phyloP scores from a whole-genome alignment of 192 early-diverging fungal species.

The Pilobolus umbonatus region DNA sequence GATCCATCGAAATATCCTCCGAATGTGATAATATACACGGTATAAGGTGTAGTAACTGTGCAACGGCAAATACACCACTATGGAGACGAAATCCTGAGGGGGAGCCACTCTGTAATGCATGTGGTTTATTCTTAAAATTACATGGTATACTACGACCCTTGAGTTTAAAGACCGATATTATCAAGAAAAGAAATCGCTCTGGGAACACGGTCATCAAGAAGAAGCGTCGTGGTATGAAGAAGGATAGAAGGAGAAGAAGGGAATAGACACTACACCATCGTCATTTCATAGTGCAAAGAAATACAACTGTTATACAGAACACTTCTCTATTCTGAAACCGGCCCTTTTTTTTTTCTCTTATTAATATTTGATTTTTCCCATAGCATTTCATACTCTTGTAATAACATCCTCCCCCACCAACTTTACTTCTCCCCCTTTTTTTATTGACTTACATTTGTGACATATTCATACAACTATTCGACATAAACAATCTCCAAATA shows the following conservation, averaged over 20 bases:
- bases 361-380: not conserved
- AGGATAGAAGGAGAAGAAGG: conserved; percentile 5
- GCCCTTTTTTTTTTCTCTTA: not conserved
- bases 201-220: conserved; percentile 7
- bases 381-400: conserved; percentile 9
- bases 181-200: conserved; percentile 77
- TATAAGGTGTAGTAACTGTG: conserved; percentile 76
- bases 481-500: too few relatives aligned
- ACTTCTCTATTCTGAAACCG: too few relatives aligned
- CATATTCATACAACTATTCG: too few relatives aligned
- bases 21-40: not conserved
- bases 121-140: conserved; percentile 90
- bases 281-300: too few relatives aligned
- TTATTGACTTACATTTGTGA: not conserved
- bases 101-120: conserved; percentile 88
- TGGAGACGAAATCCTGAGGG: conserved; percentile 84
- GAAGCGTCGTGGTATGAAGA: conserved; percentile 1
- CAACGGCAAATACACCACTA: conserved; percentile 78
- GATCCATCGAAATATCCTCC: not conserved
- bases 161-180: conserved; percentile 77
- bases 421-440: not conserved
- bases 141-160: conserved; percentile 81
- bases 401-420: not conserved
- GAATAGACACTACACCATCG: too few relatives aligned
- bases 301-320: too few relatives aligned